Base-by-base conservation (phyloP, 495 filamentous ascomycete genomes). In the Podospora didyma region DNA sequence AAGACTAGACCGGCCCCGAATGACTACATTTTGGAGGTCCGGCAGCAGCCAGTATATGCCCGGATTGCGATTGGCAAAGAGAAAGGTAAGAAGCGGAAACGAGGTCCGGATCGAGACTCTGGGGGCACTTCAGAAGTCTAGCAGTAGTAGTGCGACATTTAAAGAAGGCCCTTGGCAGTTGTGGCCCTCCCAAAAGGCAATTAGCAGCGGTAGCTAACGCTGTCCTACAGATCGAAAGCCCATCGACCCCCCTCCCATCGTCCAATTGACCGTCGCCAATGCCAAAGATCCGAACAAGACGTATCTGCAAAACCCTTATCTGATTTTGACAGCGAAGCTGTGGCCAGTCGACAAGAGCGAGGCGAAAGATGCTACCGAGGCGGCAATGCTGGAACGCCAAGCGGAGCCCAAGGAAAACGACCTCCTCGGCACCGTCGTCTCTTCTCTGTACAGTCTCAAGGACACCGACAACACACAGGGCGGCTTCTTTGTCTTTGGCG, bases 401-500 rank as follows among this genome's bases (percentile, higher is more conserved):
- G 46, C 54, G 1, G 63, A 62, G 14, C 54, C 85, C 11, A 79
- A 96, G 46, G 84, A 86, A 49, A 76, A 75, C 57, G 67, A 74
- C 47, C 63, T 79, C 60, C 68, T 71, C 23, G 94, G 94, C 21
- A 90, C 88, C 20, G 74, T 93, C 52, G 90, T 93, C 24, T 97
- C 94, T 19, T 98, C 94, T 22, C 80, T 96, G 51, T 92, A 98
- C 73, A 83, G 90, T 49, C 74, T 97, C 58, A 97, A 97, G 71
- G 92, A 97, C 68, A 83, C 88, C 14, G 84, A 93, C 67, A 96
- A 98, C 70, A 83, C 64, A 82, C 93, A 97, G 79, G 92, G 91
- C 12, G 92, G 89, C 2, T 98, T 95, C 75, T 97, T 98, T 58
- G 89, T 97, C n/a, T 97, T 96, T 72, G 89, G 89, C 6, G 94